phyloP scores from a whole-genome alignment of 148 eudicot genomes.

The Oxyria digyna region DNA sequence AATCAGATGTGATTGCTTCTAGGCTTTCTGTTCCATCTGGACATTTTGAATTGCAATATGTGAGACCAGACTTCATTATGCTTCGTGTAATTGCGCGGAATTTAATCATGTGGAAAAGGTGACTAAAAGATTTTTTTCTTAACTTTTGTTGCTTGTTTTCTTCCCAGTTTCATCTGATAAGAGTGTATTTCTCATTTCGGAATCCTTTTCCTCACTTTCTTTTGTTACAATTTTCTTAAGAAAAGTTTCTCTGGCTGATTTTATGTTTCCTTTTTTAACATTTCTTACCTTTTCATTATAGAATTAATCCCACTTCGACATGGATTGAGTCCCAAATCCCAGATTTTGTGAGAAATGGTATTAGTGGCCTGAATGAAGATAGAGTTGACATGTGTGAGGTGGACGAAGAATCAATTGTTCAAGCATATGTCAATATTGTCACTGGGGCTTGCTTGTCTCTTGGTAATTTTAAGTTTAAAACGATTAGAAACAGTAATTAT shows the following conservation, averaged over 20 bases:
- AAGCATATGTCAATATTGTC: conserved; percentile 84
- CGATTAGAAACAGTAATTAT: neutral
- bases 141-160: neutral
- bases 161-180: neutral
- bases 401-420: conserved; percentile 73
- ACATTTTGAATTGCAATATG: conserved; percentile 76
- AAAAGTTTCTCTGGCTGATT: neutral
- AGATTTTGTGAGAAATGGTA: conserved; percentile 48
- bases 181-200: neutral
- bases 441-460: conserved; percentile 92
- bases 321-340: conserved; percentile 96
- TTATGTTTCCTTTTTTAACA: neutral
- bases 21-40: conserved; percentile 84
- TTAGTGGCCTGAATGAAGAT: conserved; percentile 50
- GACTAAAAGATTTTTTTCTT: neutral
- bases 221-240: neutral
- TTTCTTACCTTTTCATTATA: conserved; percentile 11
- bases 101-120: conserved; percentile 98
- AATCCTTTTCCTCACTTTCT: neutral
- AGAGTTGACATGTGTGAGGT: conserved; percentile 47
- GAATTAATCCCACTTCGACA: conserved; percentile 66
- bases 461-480: conserved; percentile 41
- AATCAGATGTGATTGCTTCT: conserved; percentile 61
- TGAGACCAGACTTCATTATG: conserved; percentile 96
- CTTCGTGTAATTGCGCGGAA: conserved; percentile 91